Evolutionary conservation across 306 rosid genomes (phyloP).

Genomic region (Mucuna pruriens): DNA sequence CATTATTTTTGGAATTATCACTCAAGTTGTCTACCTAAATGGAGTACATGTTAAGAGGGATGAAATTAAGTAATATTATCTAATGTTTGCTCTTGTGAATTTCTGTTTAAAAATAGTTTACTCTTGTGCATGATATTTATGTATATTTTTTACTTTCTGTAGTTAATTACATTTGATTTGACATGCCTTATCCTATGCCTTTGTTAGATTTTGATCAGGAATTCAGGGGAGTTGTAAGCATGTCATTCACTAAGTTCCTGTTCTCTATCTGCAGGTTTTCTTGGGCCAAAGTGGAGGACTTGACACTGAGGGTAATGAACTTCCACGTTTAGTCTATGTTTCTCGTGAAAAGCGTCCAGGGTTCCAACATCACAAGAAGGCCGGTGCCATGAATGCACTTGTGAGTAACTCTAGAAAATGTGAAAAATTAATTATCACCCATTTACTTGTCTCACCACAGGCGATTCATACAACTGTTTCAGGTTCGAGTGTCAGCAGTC

Average conservation of each 20-base stretch:
- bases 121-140: constrained; percentile 3
- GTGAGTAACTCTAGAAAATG: constrained; percentile 50
- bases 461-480: constrained; percentile 25
- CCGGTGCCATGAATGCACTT: constrained; percentile 96
- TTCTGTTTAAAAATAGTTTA: background rate
- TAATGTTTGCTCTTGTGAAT: background rate
- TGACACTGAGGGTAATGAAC: constrained; percentile 84
- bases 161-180: background rate
- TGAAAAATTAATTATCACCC: constrained; percentile 1
- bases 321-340: constrained; percentile 87
- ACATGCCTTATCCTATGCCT: constrained; percentile 14
- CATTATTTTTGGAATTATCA: background rate
- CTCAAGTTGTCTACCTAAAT: constrained; percentile 14
- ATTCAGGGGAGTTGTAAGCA: constrained; percentile 1
- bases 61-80: background rate
- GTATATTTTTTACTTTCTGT: constrained; percentile 15
- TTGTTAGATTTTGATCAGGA: constrained; percentile 27
- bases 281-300: constrained; percentile 94
- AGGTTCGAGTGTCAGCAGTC: constrained; percentile 94
- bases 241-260: constrained; percentile 19
- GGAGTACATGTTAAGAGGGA: constrained; percentile 2
- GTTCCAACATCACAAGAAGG: constrained; percentile 95
- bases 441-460: background rate
- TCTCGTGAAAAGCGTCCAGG: constrained; percentile 99
- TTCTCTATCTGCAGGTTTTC: constrained; percentile 65